phyloP scores from a whole-genome alignment of 495 filamentous ascomycete genomes.

The Podospora bellae-mahoneyi region DNA sequence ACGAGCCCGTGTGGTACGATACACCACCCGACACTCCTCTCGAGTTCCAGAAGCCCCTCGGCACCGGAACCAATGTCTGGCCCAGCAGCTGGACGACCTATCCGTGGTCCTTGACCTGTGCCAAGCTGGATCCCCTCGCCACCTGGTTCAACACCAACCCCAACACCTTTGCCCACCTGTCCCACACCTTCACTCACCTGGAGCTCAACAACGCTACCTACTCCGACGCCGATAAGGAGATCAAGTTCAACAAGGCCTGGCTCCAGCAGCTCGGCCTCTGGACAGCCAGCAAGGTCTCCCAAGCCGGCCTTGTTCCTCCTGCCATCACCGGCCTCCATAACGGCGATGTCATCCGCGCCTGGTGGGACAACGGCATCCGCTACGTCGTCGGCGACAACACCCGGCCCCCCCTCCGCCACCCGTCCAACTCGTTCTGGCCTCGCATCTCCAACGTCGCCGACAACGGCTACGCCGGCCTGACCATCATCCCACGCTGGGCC shows the following conservation, averaged over 20 bases:
- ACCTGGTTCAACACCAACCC: conserved; percentile 53
- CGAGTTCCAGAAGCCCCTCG: conserved; percentile 57
- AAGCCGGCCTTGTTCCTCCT: conserved; percentile 57
- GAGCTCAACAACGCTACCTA: conserved; percentile 61
- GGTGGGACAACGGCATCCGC: conserved; percentile 55
- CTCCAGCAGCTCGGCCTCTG: conserved; percentile 49
- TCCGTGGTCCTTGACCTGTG: conserved; percentile 48
- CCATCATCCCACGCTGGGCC: conserved; percentile 60
- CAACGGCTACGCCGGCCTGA: conserved; percentile 56
- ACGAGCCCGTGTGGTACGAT: conserved; percentile 28
- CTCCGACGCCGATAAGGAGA: conserved; percentile 53
- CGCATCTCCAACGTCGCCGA: conserved; percentile 47
- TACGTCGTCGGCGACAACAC: conserved; percentile 66
- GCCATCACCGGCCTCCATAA: conserved; percentile 65
- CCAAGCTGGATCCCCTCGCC: conserved; percentile 47
- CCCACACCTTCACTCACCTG: conserved; percentile 63
- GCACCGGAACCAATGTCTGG: conserved; percentile 56
- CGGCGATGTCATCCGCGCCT: conserved; percentile 58
- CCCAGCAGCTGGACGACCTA: conserved; percentile 46
- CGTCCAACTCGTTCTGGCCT: conserved; percentile 49
- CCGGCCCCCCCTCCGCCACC: conserved; percentile 48
- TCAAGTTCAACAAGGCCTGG: conserved; percentile 60
- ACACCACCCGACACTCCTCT: conserved; percentile 49
- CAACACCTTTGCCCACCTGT: conserved; percentile 53
- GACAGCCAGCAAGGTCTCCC: conserved; percentile 41